Evolutionary conservation across 1,284 basidiomycete genomes (phyloP), one percentile per base, ranked within the genome.

Genomic region (Pseudozyma sp.): DNA sequence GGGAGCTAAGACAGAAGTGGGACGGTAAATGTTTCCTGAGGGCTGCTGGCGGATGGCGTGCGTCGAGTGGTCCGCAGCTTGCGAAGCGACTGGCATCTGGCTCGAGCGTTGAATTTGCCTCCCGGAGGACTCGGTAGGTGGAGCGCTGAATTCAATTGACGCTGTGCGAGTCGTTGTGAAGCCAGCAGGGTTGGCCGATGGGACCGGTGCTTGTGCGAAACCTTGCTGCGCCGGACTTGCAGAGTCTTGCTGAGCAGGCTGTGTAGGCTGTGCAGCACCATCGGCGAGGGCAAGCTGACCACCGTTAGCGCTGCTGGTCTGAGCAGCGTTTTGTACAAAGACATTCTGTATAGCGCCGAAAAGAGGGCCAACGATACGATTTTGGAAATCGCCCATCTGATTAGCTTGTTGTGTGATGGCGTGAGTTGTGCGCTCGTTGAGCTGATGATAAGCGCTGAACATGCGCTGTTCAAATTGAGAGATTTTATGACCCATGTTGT

Each of bases 371-470:
- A 67, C 19, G 19, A 57, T 44, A 10, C 25, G 14, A 12, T 19
- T n/a, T 8, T 67, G 48, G 12, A 67, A 53, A 9, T 40, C 34
- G 19, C 52, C 49, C 12, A 60, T 57, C 44, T 52, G 19, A 0
- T 3, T 19, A 8, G 34, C 39, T 42, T 67, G 62, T 21, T 59
- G 48, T 5, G 19, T 12, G 0, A 57, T 7, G 4, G 39, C 10
- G 19, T 60, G 18, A 2, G 12, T 57, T 18, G 54, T 35, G 0
- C n/a, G 25, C 7, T 67, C 54, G 6, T 21, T 40, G 19, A 67
- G 58, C 44, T 60, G 58, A 18, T 19, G 38, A 35, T 67, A 58
- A 44, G 58, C 64, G 0, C 13, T 38, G 7, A 39, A 8, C 1
- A 57, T n/a, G 7, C 40, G 58, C 0, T 13, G n/a, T 34, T 67